Conservation (phyloP, 2,329 filamentous ascomycete species). For the Ceratocystis papillata region DNA sequence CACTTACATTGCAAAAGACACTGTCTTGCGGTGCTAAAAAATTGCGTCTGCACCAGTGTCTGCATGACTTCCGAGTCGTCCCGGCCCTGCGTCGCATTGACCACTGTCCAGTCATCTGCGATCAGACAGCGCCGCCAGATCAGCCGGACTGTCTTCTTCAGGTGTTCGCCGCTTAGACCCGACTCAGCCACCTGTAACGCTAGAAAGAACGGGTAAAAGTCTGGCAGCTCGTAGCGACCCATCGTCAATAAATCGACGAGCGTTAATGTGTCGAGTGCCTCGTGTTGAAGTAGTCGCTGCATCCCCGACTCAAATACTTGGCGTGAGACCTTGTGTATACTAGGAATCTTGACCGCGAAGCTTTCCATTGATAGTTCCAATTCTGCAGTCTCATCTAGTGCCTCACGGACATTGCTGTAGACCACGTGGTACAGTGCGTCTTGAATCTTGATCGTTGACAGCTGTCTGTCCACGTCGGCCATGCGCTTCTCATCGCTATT, state of each 20-base stretch:
- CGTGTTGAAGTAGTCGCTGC: slow-evolving; percentile 57
- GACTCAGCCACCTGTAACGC: slow-evolving; percentile 54
- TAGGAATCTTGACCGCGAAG: slow-evolving; percentile 46
- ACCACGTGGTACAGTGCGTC: slow-evolving; percentile 65
- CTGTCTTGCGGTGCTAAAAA: slow-evolving; percentile 56
- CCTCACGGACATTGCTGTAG: slow-evolving; percentile 52
- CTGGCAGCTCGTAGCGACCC: slow-evolving; percentile 35
- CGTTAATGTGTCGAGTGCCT: slow-evolving; percentile 54
- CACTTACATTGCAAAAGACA: slow-evolving; percentile 55
- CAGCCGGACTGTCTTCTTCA: slow-evolving; percentile 46
- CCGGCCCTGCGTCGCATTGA: slow-evolving; percentile 68
- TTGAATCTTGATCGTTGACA: slow-evolving; percentile 67
- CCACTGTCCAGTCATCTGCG: slow-evolving; percentile 69
- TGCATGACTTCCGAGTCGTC: slow-evolving; percentile 57
- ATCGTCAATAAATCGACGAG: slow-evolving; percentile 72
- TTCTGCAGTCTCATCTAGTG: slow-evolving; percentile 70
- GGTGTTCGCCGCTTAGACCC: slow-evolving; percentile 45
- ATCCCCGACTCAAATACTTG: slow-evolving; percentile 62
- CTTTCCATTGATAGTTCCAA: slow-evolving; percentile 63
- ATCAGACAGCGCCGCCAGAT: slow-evolving; percentile 85
- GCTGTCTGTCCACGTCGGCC: slow-evolving; percentile 48
- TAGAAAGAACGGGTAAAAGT: slow-evolving; percentile 55
- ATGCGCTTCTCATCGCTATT: slow-evolving; percentile 36
- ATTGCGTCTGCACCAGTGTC: slow-evolving; percentile 52
- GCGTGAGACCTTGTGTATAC: slow-evolving; percentile 54